Conservation (phyloP, 108 stramenopile species). For the Aurantiochytrium sp. region DNA sequence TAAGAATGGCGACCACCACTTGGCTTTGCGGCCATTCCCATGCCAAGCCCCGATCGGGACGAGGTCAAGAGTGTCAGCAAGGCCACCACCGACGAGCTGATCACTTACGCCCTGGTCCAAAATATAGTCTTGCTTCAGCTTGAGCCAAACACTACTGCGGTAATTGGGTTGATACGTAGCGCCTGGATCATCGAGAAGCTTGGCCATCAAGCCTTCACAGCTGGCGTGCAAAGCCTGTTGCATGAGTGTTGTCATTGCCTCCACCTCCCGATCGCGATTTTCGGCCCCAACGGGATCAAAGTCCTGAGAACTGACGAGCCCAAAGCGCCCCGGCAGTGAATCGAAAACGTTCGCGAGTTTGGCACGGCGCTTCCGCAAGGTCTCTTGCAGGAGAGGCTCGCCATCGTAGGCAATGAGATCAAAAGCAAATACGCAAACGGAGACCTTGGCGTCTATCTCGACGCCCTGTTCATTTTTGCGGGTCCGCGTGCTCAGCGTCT, state of each 20-base stretch:
- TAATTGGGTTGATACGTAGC: conserved; percentile 88
- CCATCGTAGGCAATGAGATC: conserved; percentile 83
- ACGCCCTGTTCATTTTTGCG: conserved; percentile 25
- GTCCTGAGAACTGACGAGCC: conserved; percentile 12
- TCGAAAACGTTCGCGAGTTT: conserved; percentile 69
- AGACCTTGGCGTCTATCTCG: background rate
- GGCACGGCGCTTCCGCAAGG: conserved; percentile 70
- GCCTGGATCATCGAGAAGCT: conserved; percentile 74
- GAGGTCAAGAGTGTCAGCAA: conserved; percentile 94
- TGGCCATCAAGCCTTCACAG: conserved; percentile 99
- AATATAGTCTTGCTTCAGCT: conserved; percentile 99
- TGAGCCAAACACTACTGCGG: conserved; percentile 97
- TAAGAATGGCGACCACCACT: conserved; percentile 91
- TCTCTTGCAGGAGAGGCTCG: conserved; percentile 62
- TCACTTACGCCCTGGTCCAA: conserved; percentile 31
- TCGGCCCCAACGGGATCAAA: conserved; percentile 54
- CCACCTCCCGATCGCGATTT: conserved; percentile 65
- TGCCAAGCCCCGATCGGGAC: conserved; percentile 91
- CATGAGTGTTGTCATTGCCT: conserved; percentile 71
- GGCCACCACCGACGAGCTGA: conserved; percentile 41
- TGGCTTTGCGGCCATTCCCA: conserved; percentile 86
- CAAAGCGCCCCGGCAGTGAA: conserved; percentile 74
- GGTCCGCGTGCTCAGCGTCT: conserved; percentile 54
- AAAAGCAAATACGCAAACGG: conserved; percentile 1
- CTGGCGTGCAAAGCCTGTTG: conserved; percentile 80